Evolutionary conservation across 768 basidiomycete species (phyloP).

Genomic region (Candolleomyces eurysporus): DNA sequence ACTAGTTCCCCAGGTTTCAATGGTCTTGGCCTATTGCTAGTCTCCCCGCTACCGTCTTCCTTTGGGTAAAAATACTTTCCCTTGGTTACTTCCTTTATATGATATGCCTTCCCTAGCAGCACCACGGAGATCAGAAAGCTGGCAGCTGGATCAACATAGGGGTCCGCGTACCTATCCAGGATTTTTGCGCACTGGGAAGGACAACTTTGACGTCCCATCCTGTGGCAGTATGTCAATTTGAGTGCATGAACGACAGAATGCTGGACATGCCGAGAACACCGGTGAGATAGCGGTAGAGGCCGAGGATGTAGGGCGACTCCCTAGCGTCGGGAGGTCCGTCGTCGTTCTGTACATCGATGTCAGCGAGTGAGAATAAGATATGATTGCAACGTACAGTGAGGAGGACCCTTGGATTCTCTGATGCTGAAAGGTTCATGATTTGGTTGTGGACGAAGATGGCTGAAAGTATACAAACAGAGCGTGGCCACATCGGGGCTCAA

Average conservation of each 20-base stretch:
- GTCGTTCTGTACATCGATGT: constrained; percentile 58
- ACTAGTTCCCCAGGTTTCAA: constrained; percentile 73
- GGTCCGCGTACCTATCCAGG: constrained; percentile 71
- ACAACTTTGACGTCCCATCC: constrained; percentile 83
- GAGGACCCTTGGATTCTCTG: constrained; percentile 31
- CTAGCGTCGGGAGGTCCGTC: constrained; percentile 70
- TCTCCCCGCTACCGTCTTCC: constrained; percentile 71
- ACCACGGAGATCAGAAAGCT: not conserved
- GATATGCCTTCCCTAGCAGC: constrained; percentile 70
- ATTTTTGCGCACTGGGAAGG: constrained; percentile 77
- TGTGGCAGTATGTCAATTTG: constrained; percentile 38
- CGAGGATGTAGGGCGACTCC: constrained; percentile 76
- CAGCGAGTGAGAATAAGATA: constrained; percentile 1
- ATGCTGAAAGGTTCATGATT: constrained; percentile 5
- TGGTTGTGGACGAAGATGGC: constrained; percentile 9
- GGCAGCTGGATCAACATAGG: not conserved
- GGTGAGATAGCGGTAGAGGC: constrained; percentile 62
- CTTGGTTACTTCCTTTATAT: constrained; percentile 68
- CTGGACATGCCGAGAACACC: constrained; percentile 50
- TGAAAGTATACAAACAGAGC: constrained; percentile 1
- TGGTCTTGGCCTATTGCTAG: constrained; percentile 55
- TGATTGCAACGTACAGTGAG: constrained; percentile 33
- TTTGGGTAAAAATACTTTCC: constrained; percentile 79
- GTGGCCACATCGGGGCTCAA: constrained; percentile 4
- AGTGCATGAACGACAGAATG: constrained; percentile 24